These are phyloP conservation scores for Cadophora sp. DNA, from an alignment of 2,329 filamentous ascomycete genomes.

Conservation along the genomic window DNA sequence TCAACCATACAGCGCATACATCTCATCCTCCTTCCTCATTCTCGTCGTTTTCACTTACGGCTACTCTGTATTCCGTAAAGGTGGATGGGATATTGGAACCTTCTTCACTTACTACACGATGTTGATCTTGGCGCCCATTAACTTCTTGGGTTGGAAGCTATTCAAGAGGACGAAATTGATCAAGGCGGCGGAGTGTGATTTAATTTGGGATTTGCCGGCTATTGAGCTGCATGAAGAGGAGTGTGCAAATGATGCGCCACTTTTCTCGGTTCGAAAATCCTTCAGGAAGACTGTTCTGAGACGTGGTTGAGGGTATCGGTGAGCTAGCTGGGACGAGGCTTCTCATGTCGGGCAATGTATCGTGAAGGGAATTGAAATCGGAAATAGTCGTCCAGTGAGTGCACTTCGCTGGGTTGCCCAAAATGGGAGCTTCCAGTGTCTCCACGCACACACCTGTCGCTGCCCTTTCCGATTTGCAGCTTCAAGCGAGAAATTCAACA, in stretches of 20 bases:
- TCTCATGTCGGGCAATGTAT: background rate
- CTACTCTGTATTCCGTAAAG: conserved; percentile 74
- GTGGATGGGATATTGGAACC: conserved; percentile 66
- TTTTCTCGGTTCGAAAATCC: conserved; percentile 6
- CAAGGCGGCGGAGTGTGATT: conserved; percentile 57
- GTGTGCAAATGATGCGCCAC: conserved; percentile 4
- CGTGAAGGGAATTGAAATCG: no score
- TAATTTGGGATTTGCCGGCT: conserved; percentile 40
- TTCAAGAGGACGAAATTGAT: conserved; percentile 61
- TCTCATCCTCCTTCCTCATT: conserved; percentile 63
- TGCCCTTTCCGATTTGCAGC: no score
- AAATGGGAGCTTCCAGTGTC: no score
- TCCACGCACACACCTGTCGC: no score
- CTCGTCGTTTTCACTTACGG: conserved; percentile 76
- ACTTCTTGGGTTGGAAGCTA: conserved; percentile 74
- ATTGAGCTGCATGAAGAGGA: conserved; percentile 21
- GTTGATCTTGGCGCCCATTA: conserved; percentile 60
- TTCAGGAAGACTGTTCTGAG: conserved; percentile 4
- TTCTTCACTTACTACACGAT: conserved; percentile 77
- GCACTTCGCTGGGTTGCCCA: no score
- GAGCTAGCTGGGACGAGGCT: background rate
- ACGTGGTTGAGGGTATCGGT: background rate
- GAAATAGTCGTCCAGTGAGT: no score
- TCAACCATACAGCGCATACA: conserved; percentile 70
- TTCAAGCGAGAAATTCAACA: no score